Conservation (phyloP, 192 early-diverging fungal species). For the Piromyces sp. region DNA sequence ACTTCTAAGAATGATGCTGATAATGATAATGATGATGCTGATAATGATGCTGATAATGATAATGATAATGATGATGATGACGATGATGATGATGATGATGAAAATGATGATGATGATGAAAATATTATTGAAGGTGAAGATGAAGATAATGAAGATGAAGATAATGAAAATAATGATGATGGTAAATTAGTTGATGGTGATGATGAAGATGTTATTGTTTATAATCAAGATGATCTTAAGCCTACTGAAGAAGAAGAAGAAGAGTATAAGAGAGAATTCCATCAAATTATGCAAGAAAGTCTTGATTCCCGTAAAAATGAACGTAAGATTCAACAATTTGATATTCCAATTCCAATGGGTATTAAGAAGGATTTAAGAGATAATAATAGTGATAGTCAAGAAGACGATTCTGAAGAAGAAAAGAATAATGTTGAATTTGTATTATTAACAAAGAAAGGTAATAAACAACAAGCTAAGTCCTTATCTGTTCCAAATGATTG, state of each 20-base stretch:
- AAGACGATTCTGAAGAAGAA: constrained; percentile 4
- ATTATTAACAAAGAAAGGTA: constrained; percentile 67
- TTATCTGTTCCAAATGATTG: constrained; percentile 68
- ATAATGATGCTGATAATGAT: constrained; percentile 14
- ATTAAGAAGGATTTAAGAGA: constrained; percentile 16
- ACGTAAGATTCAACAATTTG: constrained; percentile 57
- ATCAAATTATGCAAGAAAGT: constrained; percentile 78
- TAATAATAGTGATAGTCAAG: not conserved
- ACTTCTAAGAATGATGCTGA: not conserved
- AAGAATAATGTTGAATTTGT: constrained; percentile 53
- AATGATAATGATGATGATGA: constrained; percentile 11
- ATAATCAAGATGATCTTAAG: constrained; percentile 29
- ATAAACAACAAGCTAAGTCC: constrained; percentile 59
- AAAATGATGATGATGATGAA: constrained; percentile 14
- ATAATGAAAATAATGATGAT: not conserved
- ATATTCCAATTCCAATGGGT: constrained; percentile 74
- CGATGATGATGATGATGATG: constrained; percentile 12
- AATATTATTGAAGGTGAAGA: constrained; percentile 13
- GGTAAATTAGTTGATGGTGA: constrained; percentile 23
- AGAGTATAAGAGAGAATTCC: constrained; percentile 77
- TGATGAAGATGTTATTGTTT: constrained; percentile 53
- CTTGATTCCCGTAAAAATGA: constrained; percentile 66
- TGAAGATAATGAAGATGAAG: not conserved
- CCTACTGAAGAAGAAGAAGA: constrained; percentile 51
- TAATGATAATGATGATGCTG: not conserved